These are phyloP conservation scores for Dryadomyces quercus-mongolicae DNA, from an alignment of 2,329 filamentous ascomycete species.

Conservation along the genomic window DNA sequence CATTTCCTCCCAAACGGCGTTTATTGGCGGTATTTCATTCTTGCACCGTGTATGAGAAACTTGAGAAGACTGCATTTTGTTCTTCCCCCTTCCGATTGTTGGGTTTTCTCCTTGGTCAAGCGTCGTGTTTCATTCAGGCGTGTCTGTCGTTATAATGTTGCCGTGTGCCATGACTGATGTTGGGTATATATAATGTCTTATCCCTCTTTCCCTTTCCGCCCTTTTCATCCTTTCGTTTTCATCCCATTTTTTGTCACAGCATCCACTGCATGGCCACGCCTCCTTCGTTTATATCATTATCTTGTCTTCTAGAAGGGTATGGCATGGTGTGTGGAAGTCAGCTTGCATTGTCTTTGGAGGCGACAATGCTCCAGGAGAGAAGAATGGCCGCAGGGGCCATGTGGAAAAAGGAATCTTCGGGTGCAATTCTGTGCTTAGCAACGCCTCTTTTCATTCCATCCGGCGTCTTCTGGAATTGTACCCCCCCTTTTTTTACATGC, in stretches of 20 bases:
- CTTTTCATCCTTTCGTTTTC: not conserved
- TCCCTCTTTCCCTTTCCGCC: not conserved
- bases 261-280: slow-evolving; percentile 1
- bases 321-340: not conserved
- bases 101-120: not conserved
- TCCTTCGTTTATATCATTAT: not conserved
- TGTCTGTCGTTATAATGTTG: not conserved
- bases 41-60: not conserved
- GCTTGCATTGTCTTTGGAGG: not conserved
- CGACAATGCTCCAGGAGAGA: no score
- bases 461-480: no score
- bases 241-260: not conserved
- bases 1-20: not conserved
- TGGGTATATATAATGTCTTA: not conserved
- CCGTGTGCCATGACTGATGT: not conserved
- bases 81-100: not conserved
- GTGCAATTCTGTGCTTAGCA: no score
- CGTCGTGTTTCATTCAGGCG: not conserved
- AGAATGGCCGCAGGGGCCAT: no score
- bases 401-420: no score
- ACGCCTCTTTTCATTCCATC: no score
- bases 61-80: not conserved
- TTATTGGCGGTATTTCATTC: not conserved
- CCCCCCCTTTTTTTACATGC: no score
- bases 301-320: not conserved